These are phyloP conservation scores for Solanum hybrid DNA, from an alignment of 305 asterid species.

Conservation along the genomic window DNA sequence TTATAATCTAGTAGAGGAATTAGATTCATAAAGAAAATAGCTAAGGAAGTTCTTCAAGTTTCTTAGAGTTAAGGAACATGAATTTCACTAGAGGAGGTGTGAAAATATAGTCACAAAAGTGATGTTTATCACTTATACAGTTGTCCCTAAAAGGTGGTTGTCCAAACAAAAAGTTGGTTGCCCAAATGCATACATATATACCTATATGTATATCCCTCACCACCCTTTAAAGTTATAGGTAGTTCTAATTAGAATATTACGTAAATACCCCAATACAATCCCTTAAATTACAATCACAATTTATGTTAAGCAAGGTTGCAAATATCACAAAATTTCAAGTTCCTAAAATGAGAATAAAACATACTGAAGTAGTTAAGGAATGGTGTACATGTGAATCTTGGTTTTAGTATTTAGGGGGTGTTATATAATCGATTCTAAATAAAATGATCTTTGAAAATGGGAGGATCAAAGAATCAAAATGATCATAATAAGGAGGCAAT, in stretches of 20 bases:
- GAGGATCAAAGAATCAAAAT: background rate
- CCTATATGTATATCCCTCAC: background rate
- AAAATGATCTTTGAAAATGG: background rate
- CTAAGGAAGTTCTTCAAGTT: background rate
- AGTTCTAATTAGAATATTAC: no score
- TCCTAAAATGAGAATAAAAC: background rate
- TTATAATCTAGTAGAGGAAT: background rate
- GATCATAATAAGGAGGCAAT: background rate
- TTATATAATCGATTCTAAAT: background rate
- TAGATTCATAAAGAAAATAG: background rate
- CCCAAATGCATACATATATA: background rate
- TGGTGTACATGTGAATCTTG: background rate
- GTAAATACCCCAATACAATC: background rate
- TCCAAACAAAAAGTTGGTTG: background rate
- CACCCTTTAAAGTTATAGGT: background rate
- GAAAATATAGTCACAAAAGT: background rate
- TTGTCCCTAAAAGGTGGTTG: background rate
- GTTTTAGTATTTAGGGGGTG: background rate
- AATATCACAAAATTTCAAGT: background rate
- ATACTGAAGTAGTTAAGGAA: background rate
- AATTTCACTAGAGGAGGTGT: background rate
- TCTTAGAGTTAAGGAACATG: background rate
- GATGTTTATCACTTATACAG: background rate
- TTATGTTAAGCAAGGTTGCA: background rate
- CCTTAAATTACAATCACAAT: background rate